Conservation (phyloP, 2,329 filamentous ascomycete species). For the Apiospora marii region DNA sequence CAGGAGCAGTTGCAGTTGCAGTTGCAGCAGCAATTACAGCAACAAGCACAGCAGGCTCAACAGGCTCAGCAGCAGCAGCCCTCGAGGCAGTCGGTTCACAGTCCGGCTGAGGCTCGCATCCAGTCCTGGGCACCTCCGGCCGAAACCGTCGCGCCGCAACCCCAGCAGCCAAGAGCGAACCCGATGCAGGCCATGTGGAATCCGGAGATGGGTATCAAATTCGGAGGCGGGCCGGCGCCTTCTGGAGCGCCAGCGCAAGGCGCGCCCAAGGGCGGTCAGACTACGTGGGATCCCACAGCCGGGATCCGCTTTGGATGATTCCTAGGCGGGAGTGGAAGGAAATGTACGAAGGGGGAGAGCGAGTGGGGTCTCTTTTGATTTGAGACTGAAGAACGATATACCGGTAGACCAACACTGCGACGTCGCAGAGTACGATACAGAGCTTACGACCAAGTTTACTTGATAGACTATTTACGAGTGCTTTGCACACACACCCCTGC, state of each 20-base stretch:
- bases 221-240: constrained; percentile 57
- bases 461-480: neutral
- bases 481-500: neutral
- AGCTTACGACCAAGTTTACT: neutral
- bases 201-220: constrained; percentile 82
- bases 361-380: neutral
- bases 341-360: neutral
- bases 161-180: constrained; percentile 47
- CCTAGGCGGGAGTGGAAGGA: neutral
- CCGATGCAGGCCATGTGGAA: constrained; percentile 71
- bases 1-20: constrained; percentile 19
- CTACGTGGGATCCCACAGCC: constrained; percentile 57
- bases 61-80: constrained; percentile 31
- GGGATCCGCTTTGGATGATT: constrained; percentile 54
- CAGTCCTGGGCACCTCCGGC: constrained; percentile 62
- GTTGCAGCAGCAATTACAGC: constrained; percentile 25
- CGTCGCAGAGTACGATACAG: neutral
- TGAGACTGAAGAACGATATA: too few relatives aligned
- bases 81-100: constrained; percentile 38
- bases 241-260: constrained; percentile 20
- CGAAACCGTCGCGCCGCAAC: constrained; percentile 59
- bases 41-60: constrained; percentile 29
- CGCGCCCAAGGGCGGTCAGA: constrained; percentile 51
- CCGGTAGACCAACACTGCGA: neutral
- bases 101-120: constrained; percentile 57